phyloP scores from a whole-genome alignment of 495 filamentous ascomycete species.

The Podospora appendiculata region DNA sequence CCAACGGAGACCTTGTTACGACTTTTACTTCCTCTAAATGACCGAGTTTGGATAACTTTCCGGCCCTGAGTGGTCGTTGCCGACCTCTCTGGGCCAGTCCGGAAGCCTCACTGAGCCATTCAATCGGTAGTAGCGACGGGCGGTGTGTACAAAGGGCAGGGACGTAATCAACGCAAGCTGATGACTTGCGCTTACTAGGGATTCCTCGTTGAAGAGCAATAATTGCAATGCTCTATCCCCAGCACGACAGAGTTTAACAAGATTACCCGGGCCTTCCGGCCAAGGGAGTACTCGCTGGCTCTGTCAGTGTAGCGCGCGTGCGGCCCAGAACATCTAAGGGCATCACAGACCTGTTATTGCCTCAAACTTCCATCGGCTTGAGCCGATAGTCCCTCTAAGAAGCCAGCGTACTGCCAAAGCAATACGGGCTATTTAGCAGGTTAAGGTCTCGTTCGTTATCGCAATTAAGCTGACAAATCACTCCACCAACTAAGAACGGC shows the following conservation, averaged over 20 bases:
- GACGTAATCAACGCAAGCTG: constrained; percentile 68
- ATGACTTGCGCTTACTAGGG: constrained; percentile 68
- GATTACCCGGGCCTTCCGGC: constrained; percentile 51
- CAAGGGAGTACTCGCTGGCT: constrained; percentile 64
- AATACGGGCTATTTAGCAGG: constrained; percentile 61
- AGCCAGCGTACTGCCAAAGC: constrained; percentile 57
- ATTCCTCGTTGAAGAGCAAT: constrained; percentile 76
- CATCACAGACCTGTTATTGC: constrained; percentile 68
- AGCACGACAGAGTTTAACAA: neutral
- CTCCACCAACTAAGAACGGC: constrained; percentile 61
- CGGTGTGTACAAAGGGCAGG: constrained; percentile 68
- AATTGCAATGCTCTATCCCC: constrained; percentile 61
- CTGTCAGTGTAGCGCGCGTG: constrained; percentile 67
- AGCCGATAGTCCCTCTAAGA: constrained; percentile 42
- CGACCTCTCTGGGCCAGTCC: constrained; percentile 57
- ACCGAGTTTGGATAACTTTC: constrained; percentile 67
- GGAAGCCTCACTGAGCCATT: constrained; percentile 67
- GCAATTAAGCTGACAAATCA: constrained; percentile 72
- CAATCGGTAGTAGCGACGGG: constrained; percentile 69
- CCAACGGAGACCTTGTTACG: constrained; percentile 71
- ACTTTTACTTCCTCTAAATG: constrained; percentile 74
- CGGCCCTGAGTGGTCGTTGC: constrained; percentile 57
- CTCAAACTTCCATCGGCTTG: constrained; percentile 64
- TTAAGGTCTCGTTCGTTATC: constrained; percentile 62
- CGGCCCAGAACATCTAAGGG: constrained; percentile 67